These are phyloP conservation scores for Arthrocladium fulminans DNA, from an alignment of 2,329 filamentous ascomycete genomes.

Conservation along the genomic window DNA sequence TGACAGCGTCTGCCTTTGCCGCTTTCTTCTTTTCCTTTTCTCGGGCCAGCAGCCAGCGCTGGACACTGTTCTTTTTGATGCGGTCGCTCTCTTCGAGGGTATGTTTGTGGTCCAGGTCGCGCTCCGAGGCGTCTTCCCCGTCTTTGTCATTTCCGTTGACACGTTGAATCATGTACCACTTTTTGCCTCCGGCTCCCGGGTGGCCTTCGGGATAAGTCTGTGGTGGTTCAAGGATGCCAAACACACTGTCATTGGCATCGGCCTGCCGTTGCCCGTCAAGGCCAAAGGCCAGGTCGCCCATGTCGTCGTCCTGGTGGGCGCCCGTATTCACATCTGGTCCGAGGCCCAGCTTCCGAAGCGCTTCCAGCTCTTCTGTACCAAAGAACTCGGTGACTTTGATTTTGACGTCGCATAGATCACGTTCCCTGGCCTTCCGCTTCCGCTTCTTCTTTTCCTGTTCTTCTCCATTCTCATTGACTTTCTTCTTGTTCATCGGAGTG, in stretches of 20 bases:
- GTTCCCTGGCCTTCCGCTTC: slow-evolving; percentile 63
- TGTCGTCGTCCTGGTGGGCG: slow-evolving; percentile 22
- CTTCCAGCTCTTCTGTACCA: slow-evolving; percentile 36
- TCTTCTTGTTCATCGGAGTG: slow-evolving; percentile 47
- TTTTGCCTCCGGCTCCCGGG: slow-evolving; percentile 43
- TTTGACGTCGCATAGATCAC: slow-evolving; percentile 77
- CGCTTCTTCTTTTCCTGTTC: slow-evolving; percentile 64
- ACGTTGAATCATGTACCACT: slow-evolving; percentile 65
- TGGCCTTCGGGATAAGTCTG: slow-evolving; percentile 35
- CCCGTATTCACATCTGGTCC: slow-evolving; percentile 20
- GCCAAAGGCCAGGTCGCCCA: slow-evolving; percentile 10
- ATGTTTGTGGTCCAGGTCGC: slow-evolving; percentile 61
- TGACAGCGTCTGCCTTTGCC: background rate
- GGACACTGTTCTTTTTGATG: slow-evolving; percentile 72
- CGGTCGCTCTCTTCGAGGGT: slow-evolving; percentile 63
- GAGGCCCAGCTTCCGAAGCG: slow-evolving; percentile 6
- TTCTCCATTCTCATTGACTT: slow-evolving; percentile 58
- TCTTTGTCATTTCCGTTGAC: slow-evolving; percentile 56
- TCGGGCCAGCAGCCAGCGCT: slow-evolving; percentile 55
- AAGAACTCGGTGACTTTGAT: slow-evolving; percentile 79
- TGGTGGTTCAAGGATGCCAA: slow-evolving; percentile 37
- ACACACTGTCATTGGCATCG: slow-evolving; percentile 24
- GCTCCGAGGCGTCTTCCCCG: slow-evolving; percentile 26
- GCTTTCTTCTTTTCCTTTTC: slow-evolving; percentile 56
- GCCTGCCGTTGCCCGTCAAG: slow-evolving; percentile 12